These are phyloP conservation scores for Asterionellopsis glacialis DNA, from an alignment of 108 stramenopile species.

Conservation along the genomic window DNA sequence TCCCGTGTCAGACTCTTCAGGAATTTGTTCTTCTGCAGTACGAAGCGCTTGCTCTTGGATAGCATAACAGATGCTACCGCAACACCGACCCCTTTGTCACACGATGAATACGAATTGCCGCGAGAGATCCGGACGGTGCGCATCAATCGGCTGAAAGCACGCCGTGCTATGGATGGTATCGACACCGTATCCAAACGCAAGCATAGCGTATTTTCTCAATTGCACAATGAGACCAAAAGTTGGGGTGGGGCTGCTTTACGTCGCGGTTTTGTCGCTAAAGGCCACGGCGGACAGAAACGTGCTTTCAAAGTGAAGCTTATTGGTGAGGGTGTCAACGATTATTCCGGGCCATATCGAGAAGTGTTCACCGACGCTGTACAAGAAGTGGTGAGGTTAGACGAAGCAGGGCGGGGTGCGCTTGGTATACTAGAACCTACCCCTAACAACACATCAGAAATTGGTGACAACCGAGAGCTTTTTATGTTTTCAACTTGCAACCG, in stretches of 20 bases:
- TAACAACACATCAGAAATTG: slow-evolving; percentile 61
- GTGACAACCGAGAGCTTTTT: slow-evolving; percentile 70
- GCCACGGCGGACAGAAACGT: slow-evolving; percentile 95
- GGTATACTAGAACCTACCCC: slow-evolving; percentile 78
- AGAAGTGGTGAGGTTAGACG: slow-evolving; percentile 63
- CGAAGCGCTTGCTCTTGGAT: slow-evolving; percentile 71
- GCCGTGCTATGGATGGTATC: slow-evolving; percentile 45
- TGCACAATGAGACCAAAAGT: slow-evolving; percentile 81
- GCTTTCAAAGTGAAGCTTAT: slow-evolving; percentile 97
- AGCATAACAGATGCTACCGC: slow-evolving; percentile 80
- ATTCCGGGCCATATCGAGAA: slow-evolving; percentile 96
- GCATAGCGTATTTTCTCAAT: slow-evolving; percentile 90
- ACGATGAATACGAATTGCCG: slow-evolving; percentile 96
- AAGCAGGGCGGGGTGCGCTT: slow-evolving; percentile 43
- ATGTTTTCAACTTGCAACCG: slow-evolving; percentile 55
- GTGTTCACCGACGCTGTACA: slow-evolving; percentile 88
- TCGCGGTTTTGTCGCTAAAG: slow-evolving; percentile 88
- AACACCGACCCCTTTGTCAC: slow-evolving; percentile 89
- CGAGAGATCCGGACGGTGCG: slow-evolving; percentile 88
- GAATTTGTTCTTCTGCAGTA: slow-evolving; percentile 59
- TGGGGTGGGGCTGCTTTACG: slow-evolving; percentile 90
- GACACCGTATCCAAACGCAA: slow-evolving; percentile 53
- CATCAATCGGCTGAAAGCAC: slow-evolving; percentile 86
- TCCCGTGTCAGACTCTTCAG: slow-evolving; percentile 39
- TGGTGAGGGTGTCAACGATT: slow-evolving; percentile 98